A percentile compares a stretch with the other conserved stretches of the same genome.
Evolutionary conservation across 1,139 yeast species (phyloP).

Genomic region (Geotrichum armillariae): DNA sequence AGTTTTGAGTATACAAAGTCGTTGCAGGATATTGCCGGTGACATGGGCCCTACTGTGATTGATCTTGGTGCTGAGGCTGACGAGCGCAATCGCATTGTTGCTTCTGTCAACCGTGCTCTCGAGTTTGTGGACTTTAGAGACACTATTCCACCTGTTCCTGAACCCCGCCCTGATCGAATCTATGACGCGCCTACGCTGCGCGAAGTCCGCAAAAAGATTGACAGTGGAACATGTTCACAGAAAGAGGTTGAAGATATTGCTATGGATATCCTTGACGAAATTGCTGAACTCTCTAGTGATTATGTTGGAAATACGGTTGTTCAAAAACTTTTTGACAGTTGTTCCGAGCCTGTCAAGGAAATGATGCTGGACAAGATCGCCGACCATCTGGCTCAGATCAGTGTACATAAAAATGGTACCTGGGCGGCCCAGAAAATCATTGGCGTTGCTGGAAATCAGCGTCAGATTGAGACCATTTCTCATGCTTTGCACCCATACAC

Average conservation of each 20-base stretch:
- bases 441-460: slow-evolving; percentile 64
- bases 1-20: slow-evolving; percentile 31
- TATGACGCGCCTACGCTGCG: slow-evolving; percentile 86
- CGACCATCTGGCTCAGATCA: slow-evolving; percentile 84
- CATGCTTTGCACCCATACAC: slow-evolving; percentile 77
- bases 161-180: slow-evolving; percentile 49
- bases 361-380: slow-evolving; percentile 78
- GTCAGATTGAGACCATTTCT: slow-evolving; percentile 71
- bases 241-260: slow-evolving; percentile 80
- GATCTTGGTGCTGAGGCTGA: slow-evolving; percentile 38
- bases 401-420: slow-evolving; percentile 96
- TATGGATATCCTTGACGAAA: slow-evolving; percentile 80
- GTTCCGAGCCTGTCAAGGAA: slow-evolving; percentile 71
- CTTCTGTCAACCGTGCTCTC: slow-evolving; percentile 34
- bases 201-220: slow-evolving; percentile 53
- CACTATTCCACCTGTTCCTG: slow-evolving; percentile 38
- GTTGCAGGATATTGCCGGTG: slow-evolving; percentile 33
- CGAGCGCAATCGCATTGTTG: slow-evolving; percentile 27
- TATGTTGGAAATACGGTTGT: slow-evolving; percentile 95
- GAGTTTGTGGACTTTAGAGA: slow-evolving; percentile 29
- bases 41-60: slow-evolving; percentile 32
- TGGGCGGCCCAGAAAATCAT: slow-evolving; percentile 99
- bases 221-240: slow-evolving; percentile 43
- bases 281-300: slow-evolving; percentile 89
- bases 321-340: slow-evolving; percentile 80